Evolutionary conservation across 768 basidiomycete species (phyloP), one percentile per base, ranked within the genome.

Genomic region (Termitomyces sp.): DNA sequence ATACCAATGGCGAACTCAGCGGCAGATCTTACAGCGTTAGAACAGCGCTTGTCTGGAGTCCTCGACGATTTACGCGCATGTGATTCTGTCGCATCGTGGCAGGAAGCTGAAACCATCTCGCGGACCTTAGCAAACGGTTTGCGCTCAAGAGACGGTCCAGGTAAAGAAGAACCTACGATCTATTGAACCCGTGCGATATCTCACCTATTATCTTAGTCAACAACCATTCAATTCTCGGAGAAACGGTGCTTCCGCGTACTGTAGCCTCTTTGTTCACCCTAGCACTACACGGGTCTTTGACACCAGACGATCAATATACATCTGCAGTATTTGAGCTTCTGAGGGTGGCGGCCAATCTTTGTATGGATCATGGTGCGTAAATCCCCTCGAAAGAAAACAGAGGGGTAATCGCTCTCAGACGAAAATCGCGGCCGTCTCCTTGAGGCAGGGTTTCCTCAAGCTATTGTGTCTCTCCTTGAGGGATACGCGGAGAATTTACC

Each of bases 261-360:
- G 74, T 93, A 53, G 83, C 82, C 11, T 77, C 85, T 38, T 78
- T 94, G 20, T 73, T 92, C 32, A 78, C 79, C 40, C 73, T 79
- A 46, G 84, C 86, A 7, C 74, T 88, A 25, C 76, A 80, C 59
- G 83, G 80, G 47, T 69, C 80, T 5, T 64, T 79, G 20, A 76
- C 79, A 50, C 83, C 85, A 5, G 73, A 70, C 57, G 73, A 78
- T 34, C 63, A 72, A n/a, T 81, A 79, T 60, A 77, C 83, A 54
- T 68, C 81, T 9, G 81, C 82, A 10, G 77, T 86, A 29, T 83
- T 83, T 61, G 89, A 94, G 70, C 74, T 92, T 36, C 81, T 94
- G 57, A 83, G 92, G 60, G 85, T 92, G 14, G 86, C 85, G 31
- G 92, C 92, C 12, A 94, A 94, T 73, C 73, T 94, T 17, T 92